Conservation (phyloP, 176 grass and related monocot genomes). For the Eragrostis nindensis region DNA sequence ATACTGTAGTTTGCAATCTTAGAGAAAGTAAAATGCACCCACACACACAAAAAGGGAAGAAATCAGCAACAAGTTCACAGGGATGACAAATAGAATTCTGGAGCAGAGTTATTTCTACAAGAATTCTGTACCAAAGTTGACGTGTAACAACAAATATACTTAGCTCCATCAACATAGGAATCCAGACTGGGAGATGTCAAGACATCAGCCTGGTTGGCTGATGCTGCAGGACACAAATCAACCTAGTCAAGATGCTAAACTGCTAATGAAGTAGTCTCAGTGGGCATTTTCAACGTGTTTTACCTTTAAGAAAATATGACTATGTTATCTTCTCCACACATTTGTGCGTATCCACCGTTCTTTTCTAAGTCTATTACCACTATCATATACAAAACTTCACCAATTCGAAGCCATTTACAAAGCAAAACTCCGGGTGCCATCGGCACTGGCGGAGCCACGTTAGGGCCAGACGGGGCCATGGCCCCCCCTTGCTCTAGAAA, state of each 20-base stretch:
- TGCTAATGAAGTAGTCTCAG: not conserved
- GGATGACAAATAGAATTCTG: not conserved
- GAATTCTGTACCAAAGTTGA: not conserved
- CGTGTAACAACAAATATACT: not conserved
- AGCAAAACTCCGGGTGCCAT: not conserved
- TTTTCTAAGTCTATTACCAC: slow-evolving; percentile 18
- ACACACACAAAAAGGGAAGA: not conserved
- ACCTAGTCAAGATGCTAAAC: slow-evolving; percentile 2
- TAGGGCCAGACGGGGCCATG: too few relatives aligned
- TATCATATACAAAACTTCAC: slow-evolving; percentile 24
- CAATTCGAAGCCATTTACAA: slow-evolving; percentile 16
- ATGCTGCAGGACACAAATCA: not conserved
- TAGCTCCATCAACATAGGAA: not conserved
- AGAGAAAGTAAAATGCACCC: not conserved
- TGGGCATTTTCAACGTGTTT: not conserved
- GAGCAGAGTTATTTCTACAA: not conserved
- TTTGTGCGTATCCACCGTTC: not conserved
- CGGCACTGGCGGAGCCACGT: too few relatives aligned
- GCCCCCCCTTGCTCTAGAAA: too few relatives aligned
- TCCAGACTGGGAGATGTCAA: not conserved
- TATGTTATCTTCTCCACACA: slow-evolving; percentile 10
- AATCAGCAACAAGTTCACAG: not conserved
- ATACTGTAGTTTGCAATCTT: not conserved
- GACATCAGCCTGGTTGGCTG: not conserved
- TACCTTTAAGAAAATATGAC: not conserved